Evolutionary conservation across 163 green algal species (phyloP), one percentile per base, ranked within the genome.

Genomic region (Scenedesmus sp.): DNA sequence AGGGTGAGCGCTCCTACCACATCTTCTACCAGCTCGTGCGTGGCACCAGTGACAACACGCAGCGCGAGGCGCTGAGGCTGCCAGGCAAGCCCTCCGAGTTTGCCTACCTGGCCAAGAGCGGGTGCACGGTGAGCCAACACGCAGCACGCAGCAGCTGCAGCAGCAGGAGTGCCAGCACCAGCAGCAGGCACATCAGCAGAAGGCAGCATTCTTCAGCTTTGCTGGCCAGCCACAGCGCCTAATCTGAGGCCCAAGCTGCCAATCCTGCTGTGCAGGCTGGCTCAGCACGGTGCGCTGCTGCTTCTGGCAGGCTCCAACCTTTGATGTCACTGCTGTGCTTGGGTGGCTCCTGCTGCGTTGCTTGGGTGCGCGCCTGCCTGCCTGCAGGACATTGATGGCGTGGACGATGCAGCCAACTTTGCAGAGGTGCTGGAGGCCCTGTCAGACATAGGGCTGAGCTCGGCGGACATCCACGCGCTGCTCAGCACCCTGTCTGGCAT

Each of bases 1-100:
- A 95, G 42, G 95, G 94, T 51, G 87, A 91, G 59, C 78, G 87
- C 73, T 97, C 93, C 16, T 99, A 97, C 95, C 98, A 99, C 95
- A 97, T 99, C 76, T 99, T 99, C 93, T 99, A 99, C 93, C 97
- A 99, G 94, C 90, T 98, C 51, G 97, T 96, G 93, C 93, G 91
- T 37, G 97, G 96, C 42, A 95, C 95, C 20, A 92, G 33, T 72
- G 35, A 86, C 46, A 59, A 44, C 76, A 95, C 93, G 81, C 93
- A 97, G 86, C 91, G 93, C 0, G 85, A 86, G 78, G 68, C 44
- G 16, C 93, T 95, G 33, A 35, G 85, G 2, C 91, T 98, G 91
- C 96, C 96, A 18, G 13, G 42, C 43, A 91, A 96, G 40, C 78
- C 90, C 43, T 70, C 70, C 13, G 89, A 89, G 15, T 99, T 98